These are phyloP conservation scores for Euphorbia tirucalli DNA, from an alignment of 345 rosid species.

Conservation along the genomic window DNA sequence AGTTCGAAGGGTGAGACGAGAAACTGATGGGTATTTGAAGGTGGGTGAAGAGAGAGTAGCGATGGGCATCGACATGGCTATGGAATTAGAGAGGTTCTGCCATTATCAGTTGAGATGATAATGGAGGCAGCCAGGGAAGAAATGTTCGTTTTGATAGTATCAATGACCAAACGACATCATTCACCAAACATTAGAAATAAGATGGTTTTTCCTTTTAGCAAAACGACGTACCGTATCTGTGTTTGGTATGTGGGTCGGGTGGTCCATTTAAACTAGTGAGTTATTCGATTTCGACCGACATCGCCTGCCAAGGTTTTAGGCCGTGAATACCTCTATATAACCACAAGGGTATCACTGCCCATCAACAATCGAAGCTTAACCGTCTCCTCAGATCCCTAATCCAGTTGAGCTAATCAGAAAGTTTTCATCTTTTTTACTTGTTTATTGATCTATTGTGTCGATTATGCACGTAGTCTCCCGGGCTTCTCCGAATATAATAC, in stretches of 20 bases:
- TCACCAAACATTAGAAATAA: no score
- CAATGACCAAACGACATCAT: no score
- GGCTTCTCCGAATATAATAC: constrained; percentile 17
- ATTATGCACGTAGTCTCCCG: constrained; percentile 21
- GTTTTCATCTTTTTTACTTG: not conserved
- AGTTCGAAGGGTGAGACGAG: constrained; percentile 14
- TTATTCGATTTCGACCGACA: not conserved
- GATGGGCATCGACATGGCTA: constrained; percentile 17
- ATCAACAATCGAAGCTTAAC: not conserved
- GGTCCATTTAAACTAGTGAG: not conserved
- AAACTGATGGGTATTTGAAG: constrained; percentile 14
- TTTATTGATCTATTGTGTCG: not conserved
- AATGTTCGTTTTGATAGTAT: not conserved
- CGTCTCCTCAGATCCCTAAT: not conserved
- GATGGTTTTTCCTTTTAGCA: no score
- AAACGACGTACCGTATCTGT: not conserved
- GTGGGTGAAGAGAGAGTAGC: constrained; percentile 17
- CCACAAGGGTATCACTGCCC: not conserved
- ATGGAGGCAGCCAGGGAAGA: not conserved
- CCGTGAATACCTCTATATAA: not conserved
- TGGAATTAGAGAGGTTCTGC: not conserved
- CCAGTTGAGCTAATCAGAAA: not conserved
- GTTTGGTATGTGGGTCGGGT: not conserved
- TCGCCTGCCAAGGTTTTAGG: not conserved
- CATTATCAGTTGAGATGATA: not conserved